Conservation (phyloP, 805 yeast species). For the Trichomonascus vanleenenianus region DNA sequence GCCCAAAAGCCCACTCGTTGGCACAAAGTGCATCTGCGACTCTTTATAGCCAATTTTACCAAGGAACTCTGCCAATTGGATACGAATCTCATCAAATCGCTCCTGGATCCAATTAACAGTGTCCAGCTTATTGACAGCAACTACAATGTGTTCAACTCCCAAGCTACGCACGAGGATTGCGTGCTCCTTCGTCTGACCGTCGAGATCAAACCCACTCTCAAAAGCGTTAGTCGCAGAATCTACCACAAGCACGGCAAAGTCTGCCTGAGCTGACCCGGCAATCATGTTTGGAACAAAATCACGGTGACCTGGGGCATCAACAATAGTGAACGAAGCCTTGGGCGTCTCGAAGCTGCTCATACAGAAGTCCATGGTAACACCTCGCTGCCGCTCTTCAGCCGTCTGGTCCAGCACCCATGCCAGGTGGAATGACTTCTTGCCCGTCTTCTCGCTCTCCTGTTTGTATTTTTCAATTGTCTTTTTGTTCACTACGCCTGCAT, state of each 20-base stretch:
- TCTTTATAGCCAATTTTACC: slow-evolving; percentile 41
- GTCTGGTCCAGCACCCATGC: slow-evolving; percentile 88
- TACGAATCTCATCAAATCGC: slow-evolving; percentile 44
- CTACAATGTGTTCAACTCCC: slow-evolving; percentile 54
- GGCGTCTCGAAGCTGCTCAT: slow-evolving; percentile 57
- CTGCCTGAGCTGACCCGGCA: slow-evolving; percentile 75
- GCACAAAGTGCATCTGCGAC: slow-evolving; percentile 43
- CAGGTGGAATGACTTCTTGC: slow-evolving; percentile 72
- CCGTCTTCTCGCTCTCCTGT: slow-evolving; percentile 56
- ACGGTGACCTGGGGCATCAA: slow-evolving; percentile 80
- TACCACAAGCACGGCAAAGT: slow-evolving; percentile 62
- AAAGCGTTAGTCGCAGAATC: slow-evolving; percentile 61
- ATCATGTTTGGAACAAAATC: slow-evolving; percentile 84
- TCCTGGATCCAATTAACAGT: slow-evolving; percentile 47
- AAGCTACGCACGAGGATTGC: slow-evolving; percentile 57
- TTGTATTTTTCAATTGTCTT: slow-evolving; percentile 55
- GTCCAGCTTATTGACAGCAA: slow-evolving; percentile 69
- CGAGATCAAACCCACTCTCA: slow-evolving; percentile 57
- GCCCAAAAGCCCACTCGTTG: slow-evolving; percentile 65
- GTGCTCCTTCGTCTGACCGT: slow-evolving; percentile 77
- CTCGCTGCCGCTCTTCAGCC: slow-evolving; percentile 61
- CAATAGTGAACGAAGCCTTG: slow-evolving; percentile 51
- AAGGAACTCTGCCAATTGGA: slow-evolving; percentile 44
- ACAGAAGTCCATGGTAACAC: slow-evolving; percentile 74
- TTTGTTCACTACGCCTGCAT: slow-evolving; percentile 57